Percentiles rank a stretch among this genome's conserved stretches.
Conservation (phyloP, 2,329 filamentous ascomycete genomes). For the Trichoderma guizhouense region DNA sequence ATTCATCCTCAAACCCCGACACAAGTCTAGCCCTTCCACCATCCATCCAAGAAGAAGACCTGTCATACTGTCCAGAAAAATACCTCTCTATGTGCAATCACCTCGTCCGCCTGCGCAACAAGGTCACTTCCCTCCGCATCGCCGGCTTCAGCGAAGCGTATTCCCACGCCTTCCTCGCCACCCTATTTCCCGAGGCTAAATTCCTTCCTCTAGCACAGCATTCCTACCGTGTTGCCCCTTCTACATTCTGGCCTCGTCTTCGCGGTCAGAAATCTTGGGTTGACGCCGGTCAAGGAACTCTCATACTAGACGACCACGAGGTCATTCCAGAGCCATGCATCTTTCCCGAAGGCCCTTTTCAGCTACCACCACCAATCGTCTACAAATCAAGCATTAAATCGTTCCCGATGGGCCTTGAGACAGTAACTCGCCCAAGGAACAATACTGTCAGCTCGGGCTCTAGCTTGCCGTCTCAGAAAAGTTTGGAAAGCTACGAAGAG, state of each 20-base stretch:
- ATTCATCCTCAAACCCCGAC: not conserved
- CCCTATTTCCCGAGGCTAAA: constrained; percentile 26
- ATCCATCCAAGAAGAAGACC: not conserved
- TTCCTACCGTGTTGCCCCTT: constrained; percentile 31
- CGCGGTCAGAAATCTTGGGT: constrained; percentile 29
- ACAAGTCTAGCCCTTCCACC: not conserved
- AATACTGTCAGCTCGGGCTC: constrained; percentile 1
- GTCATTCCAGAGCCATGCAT: not conserved
- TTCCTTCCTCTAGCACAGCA: constrained; percentile 11
- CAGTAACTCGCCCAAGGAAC: not conserved
- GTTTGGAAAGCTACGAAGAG: not conserved
- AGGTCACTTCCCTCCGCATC: constrained; percentile 34
- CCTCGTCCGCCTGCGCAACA: constrained; percentile 30
- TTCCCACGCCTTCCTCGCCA: constrained; percentile 27
- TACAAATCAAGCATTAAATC: constrained; percentile 13
- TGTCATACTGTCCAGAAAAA: constrained; percentile 31
- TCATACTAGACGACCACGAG: constrained; percentile 27
- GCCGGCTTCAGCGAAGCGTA: constrained; percentile 36
- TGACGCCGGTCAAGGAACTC: constrained; percentile 25
- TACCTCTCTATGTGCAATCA: constrained; percentile 32
- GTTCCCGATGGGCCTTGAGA: not conserved
- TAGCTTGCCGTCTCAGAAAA: constrained; percentile 7
- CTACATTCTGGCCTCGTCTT: constrained; percentile 32
- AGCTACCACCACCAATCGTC: constrained; percentile 26
- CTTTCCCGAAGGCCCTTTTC: constrained; percentile 26